These are phyloP conservation scores for Sextonia rubra DNA, from an alignment of 164 flowering plant genomes.

Conservation along the genomic window DNA sequence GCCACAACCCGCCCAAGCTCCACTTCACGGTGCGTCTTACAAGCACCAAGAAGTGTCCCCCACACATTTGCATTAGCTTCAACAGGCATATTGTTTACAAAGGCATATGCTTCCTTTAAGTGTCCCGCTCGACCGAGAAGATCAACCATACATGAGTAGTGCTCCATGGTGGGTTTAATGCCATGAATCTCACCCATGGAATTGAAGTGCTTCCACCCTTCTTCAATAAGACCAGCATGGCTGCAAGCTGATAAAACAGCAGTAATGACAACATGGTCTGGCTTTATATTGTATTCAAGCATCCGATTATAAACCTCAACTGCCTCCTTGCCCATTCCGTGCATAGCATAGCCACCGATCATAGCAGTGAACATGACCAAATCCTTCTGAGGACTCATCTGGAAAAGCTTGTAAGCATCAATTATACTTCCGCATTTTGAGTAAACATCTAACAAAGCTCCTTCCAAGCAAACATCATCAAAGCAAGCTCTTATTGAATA, in stretches of 20 bases:
- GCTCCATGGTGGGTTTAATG: conserved; percentile 77
- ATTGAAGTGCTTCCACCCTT: conserved; percentile 58
- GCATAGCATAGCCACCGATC: conserved; percentile 77
- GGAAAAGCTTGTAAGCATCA: conserved; percentile 53
- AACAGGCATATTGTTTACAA: conserved; percentile 56
- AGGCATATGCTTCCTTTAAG: conserved; percentile 55
- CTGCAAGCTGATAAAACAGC: conserved; percentile 72
- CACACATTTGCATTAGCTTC: conserved; percentile 64
- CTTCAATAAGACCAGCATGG: conserved; percentile 67
- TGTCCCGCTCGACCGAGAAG: conserved; percentile 71
- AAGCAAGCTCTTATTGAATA: conserved; percentile 46
- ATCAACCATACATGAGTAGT: conserved; percentile 73
- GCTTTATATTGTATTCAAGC: conserved; percentile 51
- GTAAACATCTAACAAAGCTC: conserved; percentile 60
- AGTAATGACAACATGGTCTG: conserved; percentile 65
- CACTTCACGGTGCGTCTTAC: conserved; percentile 56
- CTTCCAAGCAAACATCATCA: conserved; percentile 45
- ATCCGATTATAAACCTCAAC: conserved; percentile 42
- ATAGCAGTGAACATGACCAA: conserved; percentile 74
- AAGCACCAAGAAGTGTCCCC: conserved; percentile 76
- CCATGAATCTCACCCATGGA: conserved; percentile 47
- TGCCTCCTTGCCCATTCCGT: conserved; percentile 79
- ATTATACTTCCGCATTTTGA: conserved; percentile 65
- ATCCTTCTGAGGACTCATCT: conserved; percentile 45
- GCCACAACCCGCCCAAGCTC: conserved; percentile 60